A percentile compares a stretch with the other conserved stretches of the same genome.
phyloP scores from a whole-genome alignment of 352 stramenopile species.

The Phytophthora tubulina region DNA sequence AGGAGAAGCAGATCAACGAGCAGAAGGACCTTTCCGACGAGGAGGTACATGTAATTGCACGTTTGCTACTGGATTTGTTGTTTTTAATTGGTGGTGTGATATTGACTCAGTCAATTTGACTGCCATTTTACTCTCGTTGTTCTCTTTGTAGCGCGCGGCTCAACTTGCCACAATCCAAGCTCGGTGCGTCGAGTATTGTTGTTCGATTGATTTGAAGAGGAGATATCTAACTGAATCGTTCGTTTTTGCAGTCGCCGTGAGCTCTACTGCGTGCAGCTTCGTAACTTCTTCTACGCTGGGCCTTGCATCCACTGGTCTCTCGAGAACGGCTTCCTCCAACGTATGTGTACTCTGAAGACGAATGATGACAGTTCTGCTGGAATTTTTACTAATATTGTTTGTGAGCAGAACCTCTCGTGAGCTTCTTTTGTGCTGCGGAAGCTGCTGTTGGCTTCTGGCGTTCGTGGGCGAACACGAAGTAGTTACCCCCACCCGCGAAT shows the following conservation, averaged over 20 bases:
- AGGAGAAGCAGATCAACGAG: constrained; percentile 64
- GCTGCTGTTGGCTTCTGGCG: constrained; percentile 76
- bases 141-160: constrained; percentile 43
- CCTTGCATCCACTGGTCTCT: constrained; percentile 87
- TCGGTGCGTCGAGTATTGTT: constrained; percentile 37
- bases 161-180: constrained; percentile 59
- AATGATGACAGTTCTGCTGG: not conserved
- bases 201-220: not conserved
- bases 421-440: constrained; percentile 79
- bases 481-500: constrained; percentile 21
- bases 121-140: not conserved
- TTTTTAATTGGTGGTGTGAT: not conserved
- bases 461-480: constrained; percentile 68
- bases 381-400: no score
- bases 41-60: constrained; percentile 46
- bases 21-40: constrained; percentile 63
- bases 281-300: constrained; percentile 85
- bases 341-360: constrained; percentile 35
- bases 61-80: not conserved
- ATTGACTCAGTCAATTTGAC: not conserved
- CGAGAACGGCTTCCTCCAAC: constrained; percentile 71
- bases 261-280: constrained; percentile 81
- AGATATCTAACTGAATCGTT: constrained; percentile 8
- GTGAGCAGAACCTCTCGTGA: constrained; percentile 66
- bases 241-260: constrained; percentile 59